Evolutionary conservation across 2,329 filamentous ascomycete genomes (phyloP).

Genomic region (Colletotrichum sp.): DNA sequence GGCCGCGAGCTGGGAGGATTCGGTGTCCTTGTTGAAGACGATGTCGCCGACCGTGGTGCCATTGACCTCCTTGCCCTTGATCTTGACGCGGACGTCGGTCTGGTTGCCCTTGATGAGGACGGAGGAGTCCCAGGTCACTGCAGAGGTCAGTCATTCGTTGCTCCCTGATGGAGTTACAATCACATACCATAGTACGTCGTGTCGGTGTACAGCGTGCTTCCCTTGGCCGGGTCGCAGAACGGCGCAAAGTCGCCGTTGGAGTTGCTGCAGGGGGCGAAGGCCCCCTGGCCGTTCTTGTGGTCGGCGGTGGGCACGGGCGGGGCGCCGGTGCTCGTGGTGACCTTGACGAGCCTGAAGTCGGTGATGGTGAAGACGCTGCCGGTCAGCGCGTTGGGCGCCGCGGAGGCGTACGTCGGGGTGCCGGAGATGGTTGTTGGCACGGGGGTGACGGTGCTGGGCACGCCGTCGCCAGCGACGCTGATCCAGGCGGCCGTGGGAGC

Average conservation of each 20-base stretch:
- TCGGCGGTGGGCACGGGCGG: constrained; percentile 50
- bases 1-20: constrained; percentile 15
- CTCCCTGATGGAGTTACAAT: not conserved
- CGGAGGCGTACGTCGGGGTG: constrained; percentile 40
- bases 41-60: constrained; percentile 31
- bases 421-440: constrained; percentile 50
- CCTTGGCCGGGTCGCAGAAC: constrained; percentile 54
- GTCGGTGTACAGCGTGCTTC: constrained; percentile 47
- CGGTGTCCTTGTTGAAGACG: constrained; percentile 14
- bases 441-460: constrained; percentile 55
- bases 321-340: constrained; percentile 46
- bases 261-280: constrained; percentile 57
- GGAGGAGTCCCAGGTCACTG: constrained; percentile 63
- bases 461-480: constrained; percentile 51
- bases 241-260: constrained; percentile 50
- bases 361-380: constrained; percentile 45
- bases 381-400: constrained; percentile 51
- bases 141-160: not conserved
- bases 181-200: constrained; percentile 56
- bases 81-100: constrained; percentile 31
- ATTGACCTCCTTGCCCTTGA: constrained; percentile 45
- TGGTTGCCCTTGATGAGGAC: constrained; percentile 51
- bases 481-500: constrained; percentile 55
- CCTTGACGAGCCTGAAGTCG: constrained; percentile 37
- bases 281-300: constrained; percentile 45